Percentiles rank a stretch among this genome's conserved stretches.
Evolutionary conservation across 2,329 filamentous ascomycete species (phyloP).

Genomic region (Colletotrichum falcatum): DNA sequence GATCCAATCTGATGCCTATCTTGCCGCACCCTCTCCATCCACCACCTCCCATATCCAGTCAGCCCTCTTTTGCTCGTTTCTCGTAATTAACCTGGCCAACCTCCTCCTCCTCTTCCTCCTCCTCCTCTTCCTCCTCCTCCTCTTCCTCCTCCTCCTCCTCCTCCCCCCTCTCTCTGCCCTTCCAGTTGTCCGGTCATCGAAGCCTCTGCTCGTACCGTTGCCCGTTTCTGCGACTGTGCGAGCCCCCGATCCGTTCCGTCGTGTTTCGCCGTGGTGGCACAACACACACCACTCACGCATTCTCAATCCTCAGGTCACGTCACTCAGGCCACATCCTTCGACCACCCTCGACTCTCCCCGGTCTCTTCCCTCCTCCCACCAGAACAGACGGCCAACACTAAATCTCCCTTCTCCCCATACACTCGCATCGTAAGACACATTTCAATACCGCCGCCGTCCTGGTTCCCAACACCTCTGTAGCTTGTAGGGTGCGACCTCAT

Average conservation of each 20-base stretch:
- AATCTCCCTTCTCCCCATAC: not conserved
- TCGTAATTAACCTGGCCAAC: constrained; percentile 5
- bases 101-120: not conserved
- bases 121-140: not conserved
- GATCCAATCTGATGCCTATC: constrained; percentile 11
- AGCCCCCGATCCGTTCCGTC: constrained; percentile 28
- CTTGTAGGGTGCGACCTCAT: constrained; percentile 9
- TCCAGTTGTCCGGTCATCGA: not conserved
- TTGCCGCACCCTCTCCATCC: constrained; percentile 18
- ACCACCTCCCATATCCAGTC: not conserved
- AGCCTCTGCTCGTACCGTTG: not conserved
- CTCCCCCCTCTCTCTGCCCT: not conserved
- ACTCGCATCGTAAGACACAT: not conserved
- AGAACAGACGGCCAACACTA: not conserved
- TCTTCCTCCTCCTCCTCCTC: not conserved
- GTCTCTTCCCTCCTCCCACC: not conserved
- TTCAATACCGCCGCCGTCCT: not conserved
- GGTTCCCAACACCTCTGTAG: constrained; percentile 14
- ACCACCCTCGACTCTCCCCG: not conserved
- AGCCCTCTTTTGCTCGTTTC: not conserved
- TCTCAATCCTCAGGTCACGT: not conserved
- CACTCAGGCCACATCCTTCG: not conserved
- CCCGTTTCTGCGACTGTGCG: constrained; percentile 22
- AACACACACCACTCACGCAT: not conserved
- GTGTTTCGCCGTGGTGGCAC: constrained; percentile 38